phyloP scores from a whole-genome alignment of 495 filamentous ascomycete genomes.

The Aspergillus funiculosus region DNA sequence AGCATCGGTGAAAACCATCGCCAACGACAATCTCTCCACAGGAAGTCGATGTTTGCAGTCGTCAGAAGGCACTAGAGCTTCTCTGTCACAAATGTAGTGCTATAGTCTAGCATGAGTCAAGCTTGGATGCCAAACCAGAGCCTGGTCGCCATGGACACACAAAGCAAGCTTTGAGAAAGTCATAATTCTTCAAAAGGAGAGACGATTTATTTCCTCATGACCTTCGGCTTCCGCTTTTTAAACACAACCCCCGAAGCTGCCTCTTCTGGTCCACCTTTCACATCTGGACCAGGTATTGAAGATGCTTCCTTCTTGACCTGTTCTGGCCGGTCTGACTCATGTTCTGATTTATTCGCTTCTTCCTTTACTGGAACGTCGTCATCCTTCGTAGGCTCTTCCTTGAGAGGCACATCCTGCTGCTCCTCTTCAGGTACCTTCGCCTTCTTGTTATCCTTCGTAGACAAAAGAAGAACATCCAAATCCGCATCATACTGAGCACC shows the following conservation, averaged over 20 bases:
- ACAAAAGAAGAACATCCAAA: conserved; percentile 62
- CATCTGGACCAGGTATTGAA: neutral
- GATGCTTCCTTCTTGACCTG: conserved; percentile 36
- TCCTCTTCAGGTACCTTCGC: conserved; percentile 25
- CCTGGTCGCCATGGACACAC: too few species aligned
- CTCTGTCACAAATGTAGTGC: too few species aligned
- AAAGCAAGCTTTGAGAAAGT: too few species aligned
- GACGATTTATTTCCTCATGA: conserved; percentile 43
- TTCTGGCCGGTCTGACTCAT: conserved; percentile 15
- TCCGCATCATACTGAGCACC: conserved; percentile 50
- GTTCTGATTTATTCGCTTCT: conserved; percentile 12
- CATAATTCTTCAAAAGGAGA: too few species aligned
- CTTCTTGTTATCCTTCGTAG: conserved; percentile 46
- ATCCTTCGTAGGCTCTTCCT: conserved; percentile 2
- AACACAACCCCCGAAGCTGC: conserved; percentile 56
- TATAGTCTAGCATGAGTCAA: too few species aligned
- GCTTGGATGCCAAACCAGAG: too few species aligned
- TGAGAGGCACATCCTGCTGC: conserved; percentile 1
- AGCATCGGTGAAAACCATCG: too few species aligned
- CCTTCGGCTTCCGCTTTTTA: conserved; percentile 86
- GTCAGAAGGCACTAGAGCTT: too few species aligned
- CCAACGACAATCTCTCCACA: too few species aligned
- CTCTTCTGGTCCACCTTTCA: conserved; percentile 24
- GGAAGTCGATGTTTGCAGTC: too few species aligned
- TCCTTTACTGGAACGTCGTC: conserved; percentile 1